A percentile compares a stretch with the other conserved stretches of the same genome.
Evolutionary conservation across 2,329 filamentous ascomycete genomes (phyloP).

Genomic region (Meredithiella fracta): DNA sequence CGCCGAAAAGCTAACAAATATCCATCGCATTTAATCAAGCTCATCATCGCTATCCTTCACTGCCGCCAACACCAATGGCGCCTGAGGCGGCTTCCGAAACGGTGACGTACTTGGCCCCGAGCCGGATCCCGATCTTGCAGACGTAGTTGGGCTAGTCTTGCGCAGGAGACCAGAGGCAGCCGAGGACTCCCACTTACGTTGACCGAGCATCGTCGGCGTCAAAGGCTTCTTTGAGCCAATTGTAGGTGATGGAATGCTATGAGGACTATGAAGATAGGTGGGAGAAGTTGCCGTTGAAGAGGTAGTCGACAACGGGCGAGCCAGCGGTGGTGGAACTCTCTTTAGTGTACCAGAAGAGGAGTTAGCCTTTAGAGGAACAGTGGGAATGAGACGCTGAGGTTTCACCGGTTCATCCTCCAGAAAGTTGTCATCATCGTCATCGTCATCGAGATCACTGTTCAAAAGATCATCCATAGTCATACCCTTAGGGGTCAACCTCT

Average conservation of each 20-base stretch:
- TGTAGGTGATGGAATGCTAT: slow-evolving; percentile 1
- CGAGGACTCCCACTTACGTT: slow-evolving; percentile 22
- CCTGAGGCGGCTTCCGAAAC: slow-evolving; percentile 10
- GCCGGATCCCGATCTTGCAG: slow-evolving; percentile 14
- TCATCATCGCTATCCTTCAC: slow-evolving; percentile 12
- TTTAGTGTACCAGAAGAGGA: not conserved
- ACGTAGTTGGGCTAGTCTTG: slow-evolving; percentile 20
- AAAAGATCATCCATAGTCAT: slow-evolving; percentile 26
- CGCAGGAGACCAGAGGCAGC: slow-evolving; percentile 28
- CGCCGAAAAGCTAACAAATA: not conserved
- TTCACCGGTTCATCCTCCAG: slow-evolving; percentile 21
- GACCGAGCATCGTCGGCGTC: slow-evolving; percentile 25
- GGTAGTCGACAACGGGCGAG: not conserved
- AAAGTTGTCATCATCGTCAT: slow-evolving; percentile 20
- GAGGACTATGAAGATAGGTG: not conserved
- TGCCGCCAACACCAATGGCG: not conserved
- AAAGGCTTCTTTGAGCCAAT: slow-evolving; percentile 21
- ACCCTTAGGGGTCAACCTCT: slow-evolving; percentile 30
- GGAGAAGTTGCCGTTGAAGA: not conserved
- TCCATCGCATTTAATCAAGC: slow-evolving; percentile 11
- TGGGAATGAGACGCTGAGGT: slow-evolving; percentile 3
- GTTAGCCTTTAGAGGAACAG: slow-evolving; percentile 1
- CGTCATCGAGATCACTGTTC: slow-evolving; percentile 23
- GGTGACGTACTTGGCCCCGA: slow-evolving; percentile 6
- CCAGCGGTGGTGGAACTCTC: not conserved